phyloP scores from a whole-genome alignment of 768 basidiomycete genomes.

The Amyloporia xantha region DNA sequence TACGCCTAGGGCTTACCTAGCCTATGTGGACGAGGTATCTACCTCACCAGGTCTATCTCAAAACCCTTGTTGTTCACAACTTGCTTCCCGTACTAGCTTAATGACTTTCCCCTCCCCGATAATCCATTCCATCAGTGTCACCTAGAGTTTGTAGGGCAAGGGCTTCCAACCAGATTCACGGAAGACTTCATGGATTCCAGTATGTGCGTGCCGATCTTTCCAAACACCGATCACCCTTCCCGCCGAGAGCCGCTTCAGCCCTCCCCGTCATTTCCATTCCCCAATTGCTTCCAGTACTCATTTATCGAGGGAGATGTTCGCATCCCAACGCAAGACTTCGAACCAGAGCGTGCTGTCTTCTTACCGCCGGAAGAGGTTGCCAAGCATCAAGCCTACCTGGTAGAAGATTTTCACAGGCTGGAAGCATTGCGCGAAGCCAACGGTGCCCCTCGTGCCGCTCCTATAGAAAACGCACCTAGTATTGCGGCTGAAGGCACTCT shows the following conservation, averaged over 20 bases:
- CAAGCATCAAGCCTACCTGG: not conserved
- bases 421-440: not conserved
- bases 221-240: not conserved
- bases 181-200: not conserved
- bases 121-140: not conserved
- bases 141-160: not conserved
- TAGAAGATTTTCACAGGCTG: not conserved
- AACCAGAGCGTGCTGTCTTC: not conserved
- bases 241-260: not conserved
- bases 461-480: too few relatives aligned
- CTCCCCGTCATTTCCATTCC: not conserved
- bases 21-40: not conserved
- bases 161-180: not conserved
- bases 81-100: too few relatives aligned
- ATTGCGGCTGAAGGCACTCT: too few relatives aligned
- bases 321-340: not conserved
- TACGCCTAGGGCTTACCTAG: not conserved
- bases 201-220: not conserved
- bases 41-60: too few relatives aligned
- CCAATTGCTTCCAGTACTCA: not conserved
- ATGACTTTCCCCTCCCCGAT: not conserved
- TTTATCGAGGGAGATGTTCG: not conserved
- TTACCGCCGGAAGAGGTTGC: not conserved
- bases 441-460: too few relatives aligned
- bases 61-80: too few relatives aligned